Evolutionary conservation across 768 basidiomycete species (phyloP).

Genomic region (Panaeolus cyanescens): DNA sequence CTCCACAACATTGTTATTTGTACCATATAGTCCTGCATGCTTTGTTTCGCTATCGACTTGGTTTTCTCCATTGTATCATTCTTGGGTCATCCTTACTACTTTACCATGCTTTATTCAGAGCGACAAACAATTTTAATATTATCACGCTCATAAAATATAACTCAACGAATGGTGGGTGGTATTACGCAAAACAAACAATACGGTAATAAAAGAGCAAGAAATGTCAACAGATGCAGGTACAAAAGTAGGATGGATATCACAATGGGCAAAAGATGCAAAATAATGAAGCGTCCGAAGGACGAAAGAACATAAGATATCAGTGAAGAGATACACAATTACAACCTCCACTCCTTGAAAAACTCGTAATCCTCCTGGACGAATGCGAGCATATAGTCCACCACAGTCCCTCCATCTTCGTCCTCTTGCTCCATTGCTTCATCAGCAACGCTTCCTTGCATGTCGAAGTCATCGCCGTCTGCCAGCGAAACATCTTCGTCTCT

Average conservation of each 20-base stretch:
- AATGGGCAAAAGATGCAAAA: not conserved
- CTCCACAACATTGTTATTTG: not conserved
- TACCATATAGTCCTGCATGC: not conserved
- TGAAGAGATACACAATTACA: conserved; percentile 32
- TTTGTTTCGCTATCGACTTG: not conserved
- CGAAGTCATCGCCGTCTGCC: conserved; percentile 21
- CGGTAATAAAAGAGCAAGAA: conserved; percentile 1
- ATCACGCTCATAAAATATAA: not conserved
- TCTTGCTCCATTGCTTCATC: conserved; percentile 37
- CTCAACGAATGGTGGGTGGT: conserved; percentile 4
- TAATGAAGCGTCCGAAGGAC: not conserved
- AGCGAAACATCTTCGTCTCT: conserved; percentile 2
- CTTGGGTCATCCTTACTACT: not conserved
- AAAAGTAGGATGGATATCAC: not conserved
- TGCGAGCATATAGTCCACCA: conserved; percentile 84
- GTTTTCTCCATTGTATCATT: not conserved
- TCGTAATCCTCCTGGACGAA: conserved; percentile 64
- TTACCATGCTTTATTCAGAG: not conserved
- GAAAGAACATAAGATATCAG: conserved; percentile 3
- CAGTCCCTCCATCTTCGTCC: conserved; percentile 67
- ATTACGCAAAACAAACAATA: not conserved
- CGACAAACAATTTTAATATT: not conserved
- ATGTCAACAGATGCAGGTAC: conserved; percentile 3
- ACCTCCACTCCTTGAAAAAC: conserved; percentile 73
- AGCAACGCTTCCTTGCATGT: conserved; percentile 23